phyloP scores from a whole-genome alignment of 2,329 filamentous ascomycete species.

The Penicillium palitans region DNA sequence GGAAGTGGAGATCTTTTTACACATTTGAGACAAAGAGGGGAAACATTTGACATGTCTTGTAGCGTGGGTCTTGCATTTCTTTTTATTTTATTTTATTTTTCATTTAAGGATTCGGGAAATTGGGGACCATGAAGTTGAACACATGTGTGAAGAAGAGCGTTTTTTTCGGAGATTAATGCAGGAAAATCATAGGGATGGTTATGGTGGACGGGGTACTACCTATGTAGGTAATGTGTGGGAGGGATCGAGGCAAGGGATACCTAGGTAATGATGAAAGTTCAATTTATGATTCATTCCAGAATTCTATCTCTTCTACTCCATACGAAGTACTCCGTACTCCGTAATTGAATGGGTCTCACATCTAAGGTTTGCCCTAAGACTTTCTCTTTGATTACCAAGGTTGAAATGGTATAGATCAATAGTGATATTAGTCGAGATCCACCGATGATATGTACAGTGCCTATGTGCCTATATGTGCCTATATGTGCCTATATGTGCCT shows the following conservation, averaged over 20 bases:
- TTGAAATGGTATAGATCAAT: background rate
- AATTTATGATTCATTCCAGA: background rate
- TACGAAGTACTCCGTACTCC: too few relatives aligned
- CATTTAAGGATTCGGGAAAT: background rate
- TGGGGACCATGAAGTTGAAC: background rate
- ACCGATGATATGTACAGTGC: background rate
- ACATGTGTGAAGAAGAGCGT: slow-evolving; percentile 5
- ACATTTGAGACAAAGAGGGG: background rate
- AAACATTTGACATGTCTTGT: slow-evolving; percentile 4
- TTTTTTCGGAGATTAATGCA: slow-evolving; percentile 12
- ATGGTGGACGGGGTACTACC: background rate
- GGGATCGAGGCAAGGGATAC: background rate
- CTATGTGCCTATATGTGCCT: too few relatives aligned
- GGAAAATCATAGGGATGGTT: background rate
- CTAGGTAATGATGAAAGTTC: background rate
- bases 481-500: too few relatives aligned
- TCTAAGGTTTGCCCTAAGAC: background rate
- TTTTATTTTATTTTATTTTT: background rate
- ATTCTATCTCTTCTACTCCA: background rate
- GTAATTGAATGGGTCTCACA: background rate
- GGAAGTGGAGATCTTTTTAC: background rate
- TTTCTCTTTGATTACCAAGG: background rate
- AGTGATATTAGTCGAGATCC: background rate
- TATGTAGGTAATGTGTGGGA: background rate
- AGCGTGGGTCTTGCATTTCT: background rate